Evolutionary conservation across 75 land plant species (phyloP).

Genomic region (Pinus tabuliformis): DNA sequence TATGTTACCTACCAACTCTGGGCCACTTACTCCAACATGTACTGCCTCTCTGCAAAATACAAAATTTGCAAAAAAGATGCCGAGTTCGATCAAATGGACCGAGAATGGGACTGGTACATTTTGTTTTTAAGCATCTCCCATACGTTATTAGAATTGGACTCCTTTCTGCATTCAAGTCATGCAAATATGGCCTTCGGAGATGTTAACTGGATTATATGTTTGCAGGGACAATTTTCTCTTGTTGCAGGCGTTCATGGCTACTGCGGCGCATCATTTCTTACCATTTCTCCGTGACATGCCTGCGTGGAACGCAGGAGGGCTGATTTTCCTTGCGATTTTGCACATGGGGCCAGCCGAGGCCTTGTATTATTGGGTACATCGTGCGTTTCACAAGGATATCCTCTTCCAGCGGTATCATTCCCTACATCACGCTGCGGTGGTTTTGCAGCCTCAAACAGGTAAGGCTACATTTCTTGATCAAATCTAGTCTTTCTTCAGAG

Average conservation of each 20-base stretch:
- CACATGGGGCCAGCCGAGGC: conserved; percentile 58
- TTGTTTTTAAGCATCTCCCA: neutral
- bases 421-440: conserved; percentile 62
- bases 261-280: conserved; percentile 31
- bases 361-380: conserved; percentile 67
- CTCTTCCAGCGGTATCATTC: conserved; percentile 61
- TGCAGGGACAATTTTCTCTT: conserved; percentile 76
- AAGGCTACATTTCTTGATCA: too few species aligned
- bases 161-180: too few species aligned
- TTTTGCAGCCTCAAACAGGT: conserved; percentile 65
- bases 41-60: conserved; percentile 37
- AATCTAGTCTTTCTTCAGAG: too few species aligned
- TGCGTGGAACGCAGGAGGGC: conserved; percentile 40
- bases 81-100: conserved; percentile 63
- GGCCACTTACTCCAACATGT: conserved; percentile 33
- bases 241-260: conserved; percentile 48
- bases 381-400: conserved; percentile 33
- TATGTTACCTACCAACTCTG: conserved; percentile 23
- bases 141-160: too few species aligned
- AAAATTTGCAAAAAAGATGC: conserved; percentile 29
- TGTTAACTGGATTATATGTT: neutral
- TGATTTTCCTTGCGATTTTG: conserved; percentile 32
- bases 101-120: conserved; percentile 68
- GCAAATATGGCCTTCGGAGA: too few species aligned
- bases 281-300: conserved; percentile 41